These are phyloP conservation scores for Trichosanthes truncata DNA, from an alignment of 306 rosid genomes.

Conservation along the genomic window DNA sequence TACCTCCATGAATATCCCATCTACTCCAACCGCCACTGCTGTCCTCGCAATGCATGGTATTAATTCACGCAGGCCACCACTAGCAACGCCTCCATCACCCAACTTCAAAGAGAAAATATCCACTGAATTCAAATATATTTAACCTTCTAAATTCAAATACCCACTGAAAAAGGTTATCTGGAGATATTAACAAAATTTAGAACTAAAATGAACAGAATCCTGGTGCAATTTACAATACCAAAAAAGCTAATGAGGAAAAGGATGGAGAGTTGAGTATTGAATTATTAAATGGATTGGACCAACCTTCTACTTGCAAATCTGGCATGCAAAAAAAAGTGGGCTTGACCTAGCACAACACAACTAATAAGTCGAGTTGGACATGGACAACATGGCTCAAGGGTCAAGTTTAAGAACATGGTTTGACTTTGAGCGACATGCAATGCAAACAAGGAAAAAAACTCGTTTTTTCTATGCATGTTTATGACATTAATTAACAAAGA, in stretches of 20 bases:
- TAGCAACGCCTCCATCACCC: constrained; percentile 98
- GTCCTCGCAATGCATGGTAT: constrained; percentile 97
- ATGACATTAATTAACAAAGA: neutral
- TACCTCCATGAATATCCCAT: constrained; percentile 99
- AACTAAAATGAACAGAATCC: neutral
- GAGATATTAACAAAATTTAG: neutral
- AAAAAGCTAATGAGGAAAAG: neutral
- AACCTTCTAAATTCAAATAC: constrained; percentile 7
- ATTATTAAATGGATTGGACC: neutral
- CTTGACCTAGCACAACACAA: neutral
- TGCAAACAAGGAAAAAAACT: neutral
- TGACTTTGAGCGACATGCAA: neutral
- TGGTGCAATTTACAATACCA: neutral
- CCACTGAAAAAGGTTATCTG: neutral
- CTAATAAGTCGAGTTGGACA: neutral
- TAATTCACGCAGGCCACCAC: constrained; percentile 95
- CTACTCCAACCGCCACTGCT: constrained; percentile 93
- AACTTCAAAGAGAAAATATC: constrained; percentile 38
- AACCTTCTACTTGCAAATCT: neutral
- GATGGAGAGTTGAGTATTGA: neutral
- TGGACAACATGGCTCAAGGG: neutral
- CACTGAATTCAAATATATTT: constrained; percentile 18
- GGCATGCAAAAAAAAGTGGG: neutral
- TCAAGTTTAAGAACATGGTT: neutral
- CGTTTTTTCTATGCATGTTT: neutral